Percentiles rank a stretch among this genome's conserved stretches.
phyloP scores from a whole-genome alignment of 2,329 filamentous ascomycete genomes.

The Diaporthe ampelina region DNA sequence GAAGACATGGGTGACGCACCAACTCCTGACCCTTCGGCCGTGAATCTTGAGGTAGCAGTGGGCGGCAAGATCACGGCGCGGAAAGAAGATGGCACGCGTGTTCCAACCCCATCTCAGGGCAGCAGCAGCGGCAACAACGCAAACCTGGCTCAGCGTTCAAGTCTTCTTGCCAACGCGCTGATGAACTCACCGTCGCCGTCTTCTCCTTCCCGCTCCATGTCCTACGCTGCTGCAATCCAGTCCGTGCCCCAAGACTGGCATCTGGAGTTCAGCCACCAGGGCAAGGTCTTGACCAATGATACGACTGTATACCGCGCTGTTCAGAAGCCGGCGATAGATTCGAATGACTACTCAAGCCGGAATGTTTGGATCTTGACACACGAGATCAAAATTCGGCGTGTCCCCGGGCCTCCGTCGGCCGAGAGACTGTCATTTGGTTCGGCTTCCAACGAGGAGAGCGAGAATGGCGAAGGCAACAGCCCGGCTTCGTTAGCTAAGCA shows the following conservation, averaged over 20 bases:
- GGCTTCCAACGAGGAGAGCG: constrained; percentile 61
- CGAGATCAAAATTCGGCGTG: constrained; percentile 90
- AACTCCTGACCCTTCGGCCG: constrained; percentile 86
- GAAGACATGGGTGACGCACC: constrained; percentile 82
- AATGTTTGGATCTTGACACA: constrained; percentile 94
- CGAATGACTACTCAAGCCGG: constrained; percentile 76
- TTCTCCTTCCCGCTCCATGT: constrained; percentile 75
- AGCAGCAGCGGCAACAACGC: constrained; percentile 49
- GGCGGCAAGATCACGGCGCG: constrained; percentile 90
- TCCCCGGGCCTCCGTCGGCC: constrained; percentile 83
- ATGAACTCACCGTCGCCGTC: constrained; percentile 64
- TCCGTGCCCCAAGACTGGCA: constrained; percentile 93
- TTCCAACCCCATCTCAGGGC: constrained; percentile 82
- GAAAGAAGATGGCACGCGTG: constrained; percentile 90
- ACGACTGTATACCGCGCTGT: constrained; percentile 97
- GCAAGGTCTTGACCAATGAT: constrained; percentile 86
- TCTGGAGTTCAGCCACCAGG: constrained; percentile 92
- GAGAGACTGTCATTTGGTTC: constrained; percentile 76
- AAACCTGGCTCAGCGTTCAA: constrained; percentile 55
- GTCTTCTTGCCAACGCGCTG: constrained; percentile 56
- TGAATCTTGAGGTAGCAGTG: constrained; percentile 90
- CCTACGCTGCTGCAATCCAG: constrained; percentile 88
- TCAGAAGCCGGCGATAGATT: constrained; percentile 69
- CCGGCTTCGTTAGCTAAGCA: constrained; percentile 87
- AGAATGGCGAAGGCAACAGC: constrained; percentile 71